phyloP scores from a whole-genome alignment of 1,284 basidiomycete genomes.

The Sphagnurus paluster region DNA sequence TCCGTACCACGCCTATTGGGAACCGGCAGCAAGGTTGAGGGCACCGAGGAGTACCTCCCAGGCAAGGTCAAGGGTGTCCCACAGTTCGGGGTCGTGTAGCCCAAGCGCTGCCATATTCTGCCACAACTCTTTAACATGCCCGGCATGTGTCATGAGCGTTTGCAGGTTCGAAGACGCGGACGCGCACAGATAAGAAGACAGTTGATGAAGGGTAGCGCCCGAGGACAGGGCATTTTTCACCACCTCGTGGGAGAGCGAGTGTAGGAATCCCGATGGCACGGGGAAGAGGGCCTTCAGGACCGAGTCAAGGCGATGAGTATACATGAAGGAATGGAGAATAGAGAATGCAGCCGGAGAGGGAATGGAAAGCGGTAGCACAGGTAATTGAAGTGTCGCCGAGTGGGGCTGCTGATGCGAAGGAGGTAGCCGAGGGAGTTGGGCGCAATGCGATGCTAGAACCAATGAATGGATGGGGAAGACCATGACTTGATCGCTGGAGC shows the following conservation, averaged over 20 bases:
- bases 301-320: conserved; percentile 55
- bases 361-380: conserved; percentile 64
- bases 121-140: conserved; percentile 75
- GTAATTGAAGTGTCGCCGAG: conserved; percentile 45
- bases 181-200: conserved; percentile 51
- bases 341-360: conserved; percentile 69
- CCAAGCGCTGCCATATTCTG: conserved; percentile 69
- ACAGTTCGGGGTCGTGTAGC: conserved; percentile 62
- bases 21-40: conserved; percentile 54
- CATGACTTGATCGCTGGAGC: conserved; percentile 36
- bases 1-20: conserved; percentile 22
- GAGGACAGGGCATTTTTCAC: conserved; percentile 46
- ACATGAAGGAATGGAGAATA: conserved; percentile 63
- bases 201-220: conserved; percentile 43
- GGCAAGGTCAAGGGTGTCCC: conserved; percentile 68
- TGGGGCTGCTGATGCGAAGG: conserved; percentile 34
- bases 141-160: conserved; percentile 53
- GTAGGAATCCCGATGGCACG: conserved; percentile 52
- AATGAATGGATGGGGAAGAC: conserved; percentile 59
- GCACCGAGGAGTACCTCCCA: conserved; percentile 72
- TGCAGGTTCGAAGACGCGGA: conserved; percentile 42
- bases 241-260: conserved; percentile 46
- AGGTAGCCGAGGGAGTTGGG: conserved; percentile 55
- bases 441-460: conserved; percentile 59
- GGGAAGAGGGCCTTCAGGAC: conserved; percentile 61